Evolutionary conservation across 73 alveolate species (phyloP).

Genomic region (Stentor coeruleus): DNA sequence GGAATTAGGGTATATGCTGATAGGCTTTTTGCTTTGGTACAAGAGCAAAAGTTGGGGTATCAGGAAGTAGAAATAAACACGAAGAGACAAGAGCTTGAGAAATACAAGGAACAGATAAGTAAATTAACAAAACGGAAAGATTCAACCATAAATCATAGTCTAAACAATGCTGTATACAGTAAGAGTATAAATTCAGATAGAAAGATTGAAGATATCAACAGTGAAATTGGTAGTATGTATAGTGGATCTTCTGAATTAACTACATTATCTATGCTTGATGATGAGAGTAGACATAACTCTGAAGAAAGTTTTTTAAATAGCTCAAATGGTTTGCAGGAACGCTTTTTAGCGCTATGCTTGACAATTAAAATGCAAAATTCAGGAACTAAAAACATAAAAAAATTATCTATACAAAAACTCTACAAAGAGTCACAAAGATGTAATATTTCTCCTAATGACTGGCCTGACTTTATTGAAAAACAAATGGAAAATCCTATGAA

Average conservation of each 20-base stretch:
- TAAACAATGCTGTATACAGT: background rate
- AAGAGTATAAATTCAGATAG: background rate
- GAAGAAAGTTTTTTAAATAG: too few species aligned
- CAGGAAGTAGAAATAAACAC: constrained; percentile 7
- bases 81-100: background rate
- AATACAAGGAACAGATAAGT: background rate
- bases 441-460: background rate
- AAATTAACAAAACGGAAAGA: background rate
- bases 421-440: background rate
- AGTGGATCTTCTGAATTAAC: constrained; percentile 9
- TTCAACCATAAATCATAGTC: background rate
- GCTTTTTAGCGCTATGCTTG: background rate
- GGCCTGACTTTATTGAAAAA: background rate
- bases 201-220: background rate
- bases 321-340: background rate
- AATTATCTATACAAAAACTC: background rate
- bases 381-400: background rate
- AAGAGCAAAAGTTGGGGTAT: background rate
- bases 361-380: background rate
- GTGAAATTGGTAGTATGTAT: background rate
- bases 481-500: too few species aligned
- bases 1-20: constrained; percentile 13
- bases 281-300: background rate
- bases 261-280: background rate
- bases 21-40: background rate